These are phyloP conservation scores for Myxozyma geophila DNA, from an alignment of 805 yeast genomes.

Conservation along the genomic window DNA sequence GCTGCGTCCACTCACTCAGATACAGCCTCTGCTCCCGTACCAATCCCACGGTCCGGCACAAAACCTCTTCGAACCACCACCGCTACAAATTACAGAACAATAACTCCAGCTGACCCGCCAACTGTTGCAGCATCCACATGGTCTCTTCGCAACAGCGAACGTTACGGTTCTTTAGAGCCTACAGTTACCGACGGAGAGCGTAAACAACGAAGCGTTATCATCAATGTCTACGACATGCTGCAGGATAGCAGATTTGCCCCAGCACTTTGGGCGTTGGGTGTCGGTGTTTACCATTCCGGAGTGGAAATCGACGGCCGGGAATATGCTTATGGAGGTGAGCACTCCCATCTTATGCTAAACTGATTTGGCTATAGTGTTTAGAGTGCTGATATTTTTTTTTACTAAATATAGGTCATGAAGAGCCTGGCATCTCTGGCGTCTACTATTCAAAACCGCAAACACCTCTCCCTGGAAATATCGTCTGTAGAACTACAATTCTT, in stretches of 20 bases:
- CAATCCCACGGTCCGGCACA: constrained; percentile 18
- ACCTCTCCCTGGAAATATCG: constrained; percentile 29
- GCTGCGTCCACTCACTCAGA: neutral
- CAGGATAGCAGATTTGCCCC: constrained; percentile 34
- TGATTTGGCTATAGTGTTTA: neutral
- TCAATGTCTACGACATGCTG: constrained; percentile 36
- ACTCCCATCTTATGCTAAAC: neutral
- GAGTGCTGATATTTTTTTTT: too few species aligned
- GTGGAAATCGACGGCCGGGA: constrained; percentile 37
- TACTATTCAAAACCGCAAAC: constrained; percentile 33
- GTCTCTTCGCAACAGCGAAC: constrained; percentile 11
- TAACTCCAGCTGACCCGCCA: constrained; percentile 11
- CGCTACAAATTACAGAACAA: constrained; percentile 14
- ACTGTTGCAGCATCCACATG: constrained; percentile 10
- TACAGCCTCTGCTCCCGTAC: constrained; percentile 14
- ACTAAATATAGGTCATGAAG: constrained; percentile 21
- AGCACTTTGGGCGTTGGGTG: constrained; percentile 33
- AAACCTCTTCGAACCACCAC: neutral
- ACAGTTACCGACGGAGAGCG: neutral
- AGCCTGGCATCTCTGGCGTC: constrained; percentile 36
- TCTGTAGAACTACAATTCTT: constrained; percentile 24
- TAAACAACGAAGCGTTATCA: constrained; percentile 15
- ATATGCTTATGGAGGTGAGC: constrained; percentile 35
- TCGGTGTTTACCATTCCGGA: constrained; percentile 38
- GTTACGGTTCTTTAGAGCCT: constrained; percentile 4